Percentiles rank a stretch among this genome's conserved stretches.
Evolutionary conservation across 768 basidiomycete genomes (phyloP).

Genomic region (Dioszegia hungarica): DNA sequence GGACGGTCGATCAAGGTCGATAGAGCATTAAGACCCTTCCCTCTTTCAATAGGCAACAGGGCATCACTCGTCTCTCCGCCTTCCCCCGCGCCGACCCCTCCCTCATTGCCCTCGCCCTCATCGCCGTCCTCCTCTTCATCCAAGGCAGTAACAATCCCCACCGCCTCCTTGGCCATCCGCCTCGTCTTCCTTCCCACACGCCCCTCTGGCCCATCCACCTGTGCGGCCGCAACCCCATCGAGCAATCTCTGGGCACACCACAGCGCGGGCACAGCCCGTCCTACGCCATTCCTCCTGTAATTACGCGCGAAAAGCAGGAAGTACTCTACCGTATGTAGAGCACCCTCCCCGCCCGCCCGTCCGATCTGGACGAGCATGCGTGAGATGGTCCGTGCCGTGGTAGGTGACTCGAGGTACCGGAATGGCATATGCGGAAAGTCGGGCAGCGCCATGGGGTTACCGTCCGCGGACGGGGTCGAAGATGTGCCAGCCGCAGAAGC

Average conservation of each 20-base stretch:
- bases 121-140: slow-evolving; percentile 58
- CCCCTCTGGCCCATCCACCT: slow-evolving; percentile 23
- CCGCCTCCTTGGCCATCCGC: slow-evolving; percentile 62
- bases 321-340: slow-evolving; percentile 67
- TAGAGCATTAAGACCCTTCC: slow-evolving; percentile 63
- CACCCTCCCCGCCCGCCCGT: slow-evolving; percentile 61
- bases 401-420: slow-evolving; percentile 28
- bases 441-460: not conserved
- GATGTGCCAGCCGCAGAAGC: not conserved
- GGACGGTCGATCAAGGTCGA: slow-evolving; percentile 53
- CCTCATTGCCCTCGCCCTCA: slow-evolving; percentile 20
- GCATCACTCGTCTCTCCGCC: slow-evolving; percentile 47
- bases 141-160: slow-evolving; percentile 62
- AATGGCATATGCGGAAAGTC: slow-evolving; percentile 39
- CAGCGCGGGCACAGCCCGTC: slow-evolving; percentile 56
- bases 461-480: too few relatives aligned
- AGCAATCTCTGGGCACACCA: slow-evolving; percentile 78
- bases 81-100: slow-evolving; percentile 9
- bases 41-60: slow-evolving; percentile 57
- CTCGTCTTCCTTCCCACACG: slow-evolving; percentile 55
- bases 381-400: slow-evolving; percentile 55
- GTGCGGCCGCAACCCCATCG: slow-evolving; percentile 59
- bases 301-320: slow-evolving; percentile 65
- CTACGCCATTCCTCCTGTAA: slow-evolving; percentile 54
- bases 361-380: slow-evolving; percentile 73